phyloP scores from a whole-genome alignment of 2,329 filamentous ascomycete genomes.

The Colletotrichum liriopes region DNA sequence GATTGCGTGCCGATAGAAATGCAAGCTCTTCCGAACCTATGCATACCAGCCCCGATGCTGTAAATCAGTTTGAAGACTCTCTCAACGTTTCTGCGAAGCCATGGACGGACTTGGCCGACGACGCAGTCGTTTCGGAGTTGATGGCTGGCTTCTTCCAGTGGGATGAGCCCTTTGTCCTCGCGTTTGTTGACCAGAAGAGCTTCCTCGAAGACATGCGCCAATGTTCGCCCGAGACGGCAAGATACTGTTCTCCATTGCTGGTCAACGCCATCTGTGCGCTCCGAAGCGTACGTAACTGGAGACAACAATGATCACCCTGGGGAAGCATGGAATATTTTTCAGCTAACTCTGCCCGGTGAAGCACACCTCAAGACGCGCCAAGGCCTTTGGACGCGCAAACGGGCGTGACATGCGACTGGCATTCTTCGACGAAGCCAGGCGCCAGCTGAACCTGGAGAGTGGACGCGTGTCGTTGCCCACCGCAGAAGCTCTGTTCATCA shows the following conservation, averaged over 20 bases:
- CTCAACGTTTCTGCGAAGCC: not conserved
- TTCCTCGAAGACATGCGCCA: conserved; percentile 6
- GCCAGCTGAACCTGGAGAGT: conserved; percentile 45
- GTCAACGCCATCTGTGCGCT: conserved; percentile 11
- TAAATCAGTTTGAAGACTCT: not conserved
- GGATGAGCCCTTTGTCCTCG: conserved; percentile 4
- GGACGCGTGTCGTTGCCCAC: conserved; percentile 44
- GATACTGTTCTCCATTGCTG: not conserved
- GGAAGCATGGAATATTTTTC: not conserved
- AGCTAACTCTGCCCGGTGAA: conserved; percentile 1
- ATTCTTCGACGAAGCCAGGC: conserved; percentile 48
- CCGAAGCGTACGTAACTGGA: not conserved
- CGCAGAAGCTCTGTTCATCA: conserved; percentile 45
- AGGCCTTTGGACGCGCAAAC: conserved; percentile 37
- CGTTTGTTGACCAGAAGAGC: conserved; percentile 1
- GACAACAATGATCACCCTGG: not conserved
- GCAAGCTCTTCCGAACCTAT: not conserved
- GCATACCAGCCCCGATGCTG: not conserved
- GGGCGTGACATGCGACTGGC: conserved; percentile 41
- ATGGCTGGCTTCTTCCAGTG: conserved; percentile 8
- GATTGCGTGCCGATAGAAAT: not conserved
- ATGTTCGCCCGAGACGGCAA: not conserved
- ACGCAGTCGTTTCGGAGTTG: conserved; percentile 1
- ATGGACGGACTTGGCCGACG: not conserved
- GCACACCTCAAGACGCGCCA: conserved; percentile 46